These are phyloP conservation scores for Pisolithus marmoratus DNA, from an alignment of 768 basidiomycete species.

Conservation along the genomic window DNA sequence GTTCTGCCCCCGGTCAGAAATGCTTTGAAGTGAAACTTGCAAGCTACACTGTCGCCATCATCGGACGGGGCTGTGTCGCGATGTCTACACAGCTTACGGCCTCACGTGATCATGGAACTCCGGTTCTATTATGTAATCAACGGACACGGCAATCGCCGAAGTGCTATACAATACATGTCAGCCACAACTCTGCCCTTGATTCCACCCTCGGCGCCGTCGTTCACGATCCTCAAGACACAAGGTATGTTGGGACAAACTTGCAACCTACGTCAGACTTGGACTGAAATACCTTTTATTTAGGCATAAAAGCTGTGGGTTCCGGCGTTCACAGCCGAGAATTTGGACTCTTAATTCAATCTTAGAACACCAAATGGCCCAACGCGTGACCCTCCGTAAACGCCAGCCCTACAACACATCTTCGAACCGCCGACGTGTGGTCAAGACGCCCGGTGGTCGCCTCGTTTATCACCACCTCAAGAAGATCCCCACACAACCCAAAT, in stretches of 20 bases:
- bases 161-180: conserved; percentile 24
- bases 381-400: conserved; percentile 98
- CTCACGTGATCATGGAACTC: conserved; percentile 1
- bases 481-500: conserved; percentile 85
- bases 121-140: neutral
- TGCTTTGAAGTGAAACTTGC: neutral
- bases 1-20: no score
- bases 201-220: conserved; percentile 24
- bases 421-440: conserved; percentile 89
- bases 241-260: conserved; percentile 1
- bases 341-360: neutral
- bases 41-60: neutral
- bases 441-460: conserved; percentile 97
- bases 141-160: conserved; percentile 18
- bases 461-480: conserved; percentile 99
- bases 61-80: conserved; percentile 7
- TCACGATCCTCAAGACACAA: conserved; percentile 28
- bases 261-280: neutral
- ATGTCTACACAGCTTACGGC: neutral
- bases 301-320: neutral
- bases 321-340: no score
- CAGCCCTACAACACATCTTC: conserved; percentile 97
- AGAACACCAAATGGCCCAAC: conserved; percentile 79
- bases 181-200: conserved; percentile 22
- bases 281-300: neutral